Evolutionary conservation across 2,329 filamentous ascomycete genomes (phyloP), one percentile per base, ranked within the genome.

Genomic region (Talaromyces sp.): DNA sequence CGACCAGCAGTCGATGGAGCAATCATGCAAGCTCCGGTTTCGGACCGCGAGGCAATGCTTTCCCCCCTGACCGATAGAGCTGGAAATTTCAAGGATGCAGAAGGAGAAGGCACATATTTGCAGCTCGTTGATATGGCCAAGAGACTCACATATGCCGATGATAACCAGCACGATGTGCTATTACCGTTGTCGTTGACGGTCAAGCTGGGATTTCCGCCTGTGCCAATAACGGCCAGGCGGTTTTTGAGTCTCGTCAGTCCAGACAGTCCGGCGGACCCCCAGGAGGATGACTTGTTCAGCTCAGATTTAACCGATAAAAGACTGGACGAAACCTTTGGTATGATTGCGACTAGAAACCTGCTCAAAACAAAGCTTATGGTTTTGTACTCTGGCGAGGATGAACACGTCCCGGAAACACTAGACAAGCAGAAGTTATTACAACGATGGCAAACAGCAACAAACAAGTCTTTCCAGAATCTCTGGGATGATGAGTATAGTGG

Each of bases 221-320:
- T 75, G 0, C 81, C 83, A 0, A 73, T 88, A 4, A 81, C 77
- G n/a, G 84, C 86, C 8, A 76, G 77, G 52, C 72, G 87, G 48
- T 88, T 85, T 71, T 69, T 87, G 38, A 84, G 83, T 53, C 74
- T 89, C 7, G 77, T 81, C 0, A 79, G 76, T 43, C 78, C 79
- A 0, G 74, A 74, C 52, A 83, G 80, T 24, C 83, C 83, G 0
- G 76, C 79, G 53, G 74, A 79, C 56, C 80, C 85, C 5, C 89
- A 88, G 10, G 88, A 90, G 61, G 92, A 97, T 71, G 92, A 96
- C 71, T 91, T 89, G 69, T 96, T 96, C 76, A 92, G 89, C n/a
- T 87, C 85, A 2, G 89, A 94, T 69, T 76, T 94, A n/a, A 73
- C 78, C 0, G 81, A 85, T 48, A 79, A 83, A 32, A 78, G 80